Conservation (phyloP, 2,329 filamentous ascomycete genomes). For the Sordariomycetes sp. region DNA sequence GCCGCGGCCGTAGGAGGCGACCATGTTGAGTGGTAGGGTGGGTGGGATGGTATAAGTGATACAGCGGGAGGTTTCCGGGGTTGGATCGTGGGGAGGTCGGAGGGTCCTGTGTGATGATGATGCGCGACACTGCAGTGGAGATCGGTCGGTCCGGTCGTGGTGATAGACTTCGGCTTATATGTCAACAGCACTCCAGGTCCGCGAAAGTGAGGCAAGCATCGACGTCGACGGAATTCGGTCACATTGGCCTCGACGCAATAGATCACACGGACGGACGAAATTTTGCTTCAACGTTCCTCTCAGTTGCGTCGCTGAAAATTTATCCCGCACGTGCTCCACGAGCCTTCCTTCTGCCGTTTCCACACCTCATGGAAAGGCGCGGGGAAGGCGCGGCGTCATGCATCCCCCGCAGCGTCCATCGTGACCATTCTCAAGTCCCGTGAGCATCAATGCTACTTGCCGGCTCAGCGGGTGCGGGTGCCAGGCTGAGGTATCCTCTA, state of each 20-base stretch:
- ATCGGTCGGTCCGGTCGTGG: neutral
- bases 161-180: neutral
- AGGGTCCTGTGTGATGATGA: neutral
- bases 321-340: neutral
- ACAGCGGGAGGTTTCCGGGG: neutral
- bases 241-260: neutral
- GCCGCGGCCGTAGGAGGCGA: slow-evolving; percentile 60
- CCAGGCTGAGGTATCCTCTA: neutral
- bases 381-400: neutral
- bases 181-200: neutral
- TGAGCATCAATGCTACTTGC: neutral
- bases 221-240: neutral
- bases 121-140: neutral
- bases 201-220: neutral
- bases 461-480: neutral
- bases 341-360: neutral
- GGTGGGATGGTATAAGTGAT: neutral
- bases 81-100: neutral
- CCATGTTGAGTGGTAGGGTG: slow-evolving; percentile 15
- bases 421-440: neutral
- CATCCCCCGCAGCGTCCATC: neutral
- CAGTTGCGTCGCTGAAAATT: neutral
- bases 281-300: neutral
- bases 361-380: neutral
- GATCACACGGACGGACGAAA: slow-evolving; percentile 3